phyloP scores from a whole-genome alignment of 352 stramenopile genomes.

The Phytophthora pisi region DNA sequence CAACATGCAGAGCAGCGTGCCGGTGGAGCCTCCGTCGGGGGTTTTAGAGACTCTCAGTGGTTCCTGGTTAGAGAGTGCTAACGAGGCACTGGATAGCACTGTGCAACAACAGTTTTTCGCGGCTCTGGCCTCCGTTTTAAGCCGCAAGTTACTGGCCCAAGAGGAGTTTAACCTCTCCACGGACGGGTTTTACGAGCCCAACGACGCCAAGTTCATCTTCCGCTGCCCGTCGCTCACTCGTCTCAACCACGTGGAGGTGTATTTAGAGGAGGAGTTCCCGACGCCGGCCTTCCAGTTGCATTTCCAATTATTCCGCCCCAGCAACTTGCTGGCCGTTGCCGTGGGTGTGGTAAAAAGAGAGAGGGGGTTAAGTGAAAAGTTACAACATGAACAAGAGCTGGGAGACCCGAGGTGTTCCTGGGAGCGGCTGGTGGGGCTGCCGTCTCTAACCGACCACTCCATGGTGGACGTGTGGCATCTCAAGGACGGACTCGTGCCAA shows the following conservation, averaged over 20 bases:
- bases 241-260: conserved; percentile 71
- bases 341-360: conserved; percentile 51
- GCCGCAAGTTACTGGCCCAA: conserved; percentile 38
- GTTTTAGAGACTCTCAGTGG: conserved; percentile 30
- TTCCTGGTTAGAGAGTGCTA: conserved; percentile 17
- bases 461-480: conserved; percentile 82
- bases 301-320: conserved; percentile 52
- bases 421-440: conserved; percentile 67
- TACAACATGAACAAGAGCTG: conserved; percentile 34
- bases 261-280: conserved; percentile 60
- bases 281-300: conserved; percentile 52
- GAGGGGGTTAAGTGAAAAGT: neutral
- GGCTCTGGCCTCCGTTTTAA: conserved; percentile 39
- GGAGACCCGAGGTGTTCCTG: conserved; percentile 52
- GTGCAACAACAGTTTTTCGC: conserved; percentile 51
- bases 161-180: conserved; percentile 50
- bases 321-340: conserved; percentile 55
- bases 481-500: conserved; percentile 53
- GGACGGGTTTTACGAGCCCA: conserved; percentile 47
- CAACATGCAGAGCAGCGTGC: conserved; percentile 26
- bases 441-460: conserved; percentile 54
- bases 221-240: conserved; percentile 56
- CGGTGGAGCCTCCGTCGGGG: conserved; percentile 40
- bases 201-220: conserved; percentile 70
- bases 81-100: conserved; percentile 12